Percentiles rank a stretch among this genome's conserved stretches.
phyloP scores from a whole-genome alignment of 768 basidiomycete species.

The Rhizopogon salebrosus region DNA sequence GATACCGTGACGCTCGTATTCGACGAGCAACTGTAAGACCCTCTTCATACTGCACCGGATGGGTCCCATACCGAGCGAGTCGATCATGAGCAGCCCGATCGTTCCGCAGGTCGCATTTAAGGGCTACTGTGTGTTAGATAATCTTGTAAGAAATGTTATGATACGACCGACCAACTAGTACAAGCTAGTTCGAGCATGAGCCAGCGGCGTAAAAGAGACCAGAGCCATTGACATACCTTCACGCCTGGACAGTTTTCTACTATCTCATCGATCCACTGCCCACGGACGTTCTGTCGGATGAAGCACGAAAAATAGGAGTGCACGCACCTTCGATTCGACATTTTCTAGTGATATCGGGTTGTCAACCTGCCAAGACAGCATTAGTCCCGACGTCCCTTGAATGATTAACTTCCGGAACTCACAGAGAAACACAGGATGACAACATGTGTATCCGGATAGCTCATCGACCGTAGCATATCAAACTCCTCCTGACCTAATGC shows the following conservation, averaged over 20 bases:
- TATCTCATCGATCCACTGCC: constrained; percentile 90
- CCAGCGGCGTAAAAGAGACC: constrained; percentile 4
- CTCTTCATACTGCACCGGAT: constrained; percentile 87
- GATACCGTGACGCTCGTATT: constrained; percentile 89
- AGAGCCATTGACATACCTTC: constrained; percentile 49
- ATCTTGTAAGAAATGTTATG: neutral
- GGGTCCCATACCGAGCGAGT: constrained; percentile 62
- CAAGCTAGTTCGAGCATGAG: constrained; percentile 44
- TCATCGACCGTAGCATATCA: constrained; percentile 87
- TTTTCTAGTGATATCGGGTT: constrained; percentile 95
- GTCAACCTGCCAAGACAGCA: constrained; percentile 56
- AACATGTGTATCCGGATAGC: constrained; percentile 95
- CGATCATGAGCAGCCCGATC: constrained; percentile 69
- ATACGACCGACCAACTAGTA: constrained; percentile 74
- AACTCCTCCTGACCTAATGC: constrained; percentile 89
- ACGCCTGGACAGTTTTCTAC: constrained; percentile 92
- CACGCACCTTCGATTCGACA: constrained; percentile 79
- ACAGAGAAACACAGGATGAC: constrained; percentile 96
- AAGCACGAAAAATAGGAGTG: neutral
- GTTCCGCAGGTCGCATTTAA: constrained; percentile 94
- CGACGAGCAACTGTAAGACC: constrained; percentile 83
- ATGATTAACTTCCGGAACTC: constrained; percentile 16
- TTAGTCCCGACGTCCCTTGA: neutral
- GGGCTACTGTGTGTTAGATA: constrained; percentile 42
- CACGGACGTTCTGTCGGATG: neutral